A percentile compares a stretch with the other conserved stretches of the same genome.
Conservation (phyloP, 2,329 filamentous ascomycete species). For the Pseudogymnoascus sp. region DNA sequence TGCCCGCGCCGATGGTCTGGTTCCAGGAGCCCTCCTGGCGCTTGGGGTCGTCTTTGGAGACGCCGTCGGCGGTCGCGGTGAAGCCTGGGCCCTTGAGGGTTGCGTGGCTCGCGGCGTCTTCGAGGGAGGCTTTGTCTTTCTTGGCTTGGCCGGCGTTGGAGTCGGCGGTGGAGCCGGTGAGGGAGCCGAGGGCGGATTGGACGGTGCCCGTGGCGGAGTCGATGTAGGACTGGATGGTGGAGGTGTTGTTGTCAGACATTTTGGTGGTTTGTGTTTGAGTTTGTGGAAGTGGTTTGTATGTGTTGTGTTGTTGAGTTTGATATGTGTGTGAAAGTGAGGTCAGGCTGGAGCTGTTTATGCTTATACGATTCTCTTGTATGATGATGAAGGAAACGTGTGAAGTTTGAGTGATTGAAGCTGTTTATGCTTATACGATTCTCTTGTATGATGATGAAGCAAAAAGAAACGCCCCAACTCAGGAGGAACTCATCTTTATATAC, state of each 20-base stretch:
- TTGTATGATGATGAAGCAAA: background rate
- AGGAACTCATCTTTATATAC: background rate
- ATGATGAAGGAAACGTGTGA: background rate
- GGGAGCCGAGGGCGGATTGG: constrained; percentile 60
- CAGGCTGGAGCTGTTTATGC: no score
- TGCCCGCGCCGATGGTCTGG: constrained; percentile 79
- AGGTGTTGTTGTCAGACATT: constrained; percentile 48
- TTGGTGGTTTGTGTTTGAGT: constrained; percentile 17
- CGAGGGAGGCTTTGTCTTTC: constrained; percentile 55
- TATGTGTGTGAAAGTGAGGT: no score
- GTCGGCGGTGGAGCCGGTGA: constrained; percentile 66
- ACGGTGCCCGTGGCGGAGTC: constrained; percentile 65
- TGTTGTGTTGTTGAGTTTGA: constrained; percentile 5
- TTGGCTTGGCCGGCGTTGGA: constrained; percentile 32
- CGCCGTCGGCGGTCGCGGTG: constrained; percentile 59
- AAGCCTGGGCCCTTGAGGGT: constrained; percentile 66
- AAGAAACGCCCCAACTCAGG: background rate
- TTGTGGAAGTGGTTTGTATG: constrained; percentile 6
- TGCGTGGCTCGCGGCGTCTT: constrained; percentile 68
- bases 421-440: constrained; percentile 1
- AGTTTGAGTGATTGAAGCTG: constrained; percentile 5
- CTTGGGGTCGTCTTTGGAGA: constrained; percentile 63
- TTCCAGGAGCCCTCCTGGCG: constrained; percentile 70
- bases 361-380: background rate
- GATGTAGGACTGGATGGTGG: constrained; percentile 70